Percentiles rank a stretch among this genome's conserved stretches.
phyloP scores from a whole-genome alignment of 352 stramenopile species.

The Globisporangium barbulae region DNA sequence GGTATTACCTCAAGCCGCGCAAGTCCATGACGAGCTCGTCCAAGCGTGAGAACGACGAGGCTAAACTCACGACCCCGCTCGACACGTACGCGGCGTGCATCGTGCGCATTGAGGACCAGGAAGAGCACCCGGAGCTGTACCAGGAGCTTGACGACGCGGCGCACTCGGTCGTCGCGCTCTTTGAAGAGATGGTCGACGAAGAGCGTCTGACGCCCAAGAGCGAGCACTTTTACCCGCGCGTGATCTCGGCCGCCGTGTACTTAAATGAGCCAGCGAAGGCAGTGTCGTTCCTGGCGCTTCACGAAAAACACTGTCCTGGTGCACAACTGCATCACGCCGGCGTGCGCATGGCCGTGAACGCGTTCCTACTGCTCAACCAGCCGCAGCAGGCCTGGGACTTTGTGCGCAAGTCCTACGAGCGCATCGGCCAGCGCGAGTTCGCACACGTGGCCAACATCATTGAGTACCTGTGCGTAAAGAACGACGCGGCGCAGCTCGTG shows the following conservation, averaged over 20 bases:
- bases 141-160: constrained; percentile 32
- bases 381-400: constrained; percentile 36
- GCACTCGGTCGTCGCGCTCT: constrained; percentile 40
- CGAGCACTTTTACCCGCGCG: constrained; percentile 40
- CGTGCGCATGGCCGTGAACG: constrained; percentile 57
- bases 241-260: constrained; percentile 51
- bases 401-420: constrained; percentile 27
- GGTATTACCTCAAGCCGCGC: constrained; percentile 32
- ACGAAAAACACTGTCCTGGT: constrained; percentile 22
- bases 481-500: constrained; percentile 29
- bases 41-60: constrained; percentile 13
- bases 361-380: constrained; percentile 46
- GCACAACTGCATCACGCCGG: constrained; percentile 31
- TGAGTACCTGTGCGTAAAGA: constrained; percentile 40
- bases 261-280: constrained; percentile 49
- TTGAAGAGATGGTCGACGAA: constrained; percentile 62
- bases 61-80: constrained; percentile 25
- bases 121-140: constrained; percentile 41
- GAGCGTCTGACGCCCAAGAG: constrained; percentile 31
- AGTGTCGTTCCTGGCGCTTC: constrained; percentile 32
- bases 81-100: constrained; percentile 48
- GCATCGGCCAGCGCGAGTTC: constrained; percentile 23
- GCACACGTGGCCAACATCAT: constrained; percentile 40
- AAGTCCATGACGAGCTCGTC: constrained; percentile 6
- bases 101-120: constrained; percentile 34